These are phyloP conservation scores for Dictyostelium firmibasis DNA, from an alignment of 78 protist genomes.

Conservation along the genomic window DNA sequence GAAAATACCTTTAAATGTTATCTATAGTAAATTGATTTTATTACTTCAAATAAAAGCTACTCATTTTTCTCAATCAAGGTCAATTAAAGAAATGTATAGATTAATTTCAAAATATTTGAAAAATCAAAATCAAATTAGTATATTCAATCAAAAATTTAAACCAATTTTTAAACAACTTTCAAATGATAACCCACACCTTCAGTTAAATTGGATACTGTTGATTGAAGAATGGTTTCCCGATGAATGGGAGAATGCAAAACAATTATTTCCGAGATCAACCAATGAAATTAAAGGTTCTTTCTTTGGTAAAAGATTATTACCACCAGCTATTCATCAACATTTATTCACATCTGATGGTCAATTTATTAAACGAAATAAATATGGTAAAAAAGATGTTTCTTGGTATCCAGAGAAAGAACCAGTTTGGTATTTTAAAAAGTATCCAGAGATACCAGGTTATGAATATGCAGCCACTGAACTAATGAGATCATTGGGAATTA, in stretches of 20 bases:
- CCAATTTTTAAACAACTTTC: constrained; percentile 7
- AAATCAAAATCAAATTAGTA: background rate
- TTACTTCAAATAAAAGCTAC: background rate
- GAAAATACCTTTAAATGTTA: background rate
- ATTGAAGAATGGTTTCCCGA: background rate
- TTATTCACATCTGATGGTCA: constrained; percentile 1
- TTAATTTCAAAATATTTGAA: background rate
- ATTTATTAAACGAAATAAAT: background rate
- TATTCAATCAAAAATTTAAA: background rate
- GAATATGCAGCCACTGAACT: background rate
- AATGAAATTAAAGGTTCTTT: constrained; percentile 2
- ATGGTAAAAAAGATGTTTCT: constrained; percentile 8
- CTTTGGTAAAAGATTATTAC: background rate
- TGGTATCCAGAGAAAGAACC: constrained; percentile 9
- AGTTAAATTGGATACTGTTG: background rate
- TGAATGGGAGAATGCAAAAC: constrained; percentile 20
- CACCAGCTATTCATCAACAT: background rate
- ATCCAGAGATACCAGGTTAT: constrained; percentile 2
- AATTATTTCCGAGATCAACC: background rate
- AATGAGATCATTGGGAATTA: background rate
- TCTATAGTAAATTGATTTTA: background rate
- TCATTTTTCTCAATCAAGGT: background rate
- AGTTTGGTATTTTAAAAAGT: constrained; percentile 6
- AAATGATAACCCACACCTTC: background rate
- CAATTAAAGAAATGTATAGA: background rate